phyloP scores from a whole-genome alignment of 805 yeast genomes.

The Geotrichum ghanense region DNA sequence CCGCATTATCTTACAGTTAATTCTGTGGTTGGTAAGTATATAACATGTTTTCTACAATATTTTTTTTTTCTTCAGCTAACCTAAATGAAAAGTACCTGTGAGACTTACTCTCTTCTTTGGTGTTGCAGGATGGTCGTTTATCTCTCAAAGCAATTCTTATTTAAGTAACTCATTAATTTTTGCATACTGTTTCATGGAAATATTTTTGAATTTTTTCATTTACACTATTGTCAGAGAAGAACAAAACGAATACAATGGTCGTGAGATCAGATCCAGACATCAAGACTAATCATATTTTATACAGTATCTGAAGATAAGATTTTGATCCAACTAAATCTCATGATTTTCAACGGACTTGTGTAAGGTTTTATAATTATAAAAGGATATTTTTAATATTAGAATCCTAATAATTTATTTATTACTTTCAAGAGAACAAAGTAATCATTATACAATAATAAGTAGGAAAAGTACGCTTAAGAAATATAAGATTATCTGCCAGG shows the following conservation, averaged over 20 bases:
- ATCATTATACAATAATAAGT: too few relatives aligned
- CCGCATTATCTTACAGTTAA: not conserved
- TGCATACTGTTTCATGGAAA: slow-evolving; percentile 22
- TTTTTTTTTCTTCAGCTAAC: slow-evolving; percentile 12
- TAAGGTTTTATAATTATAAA: too few relatives aligned
- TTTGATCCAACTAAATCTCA: too few relatives aligned
- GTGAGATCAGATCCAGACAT: not conserved
- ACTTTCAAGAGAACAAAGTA: too few relatives aligned
- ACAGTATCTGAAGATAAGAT: too few relatives aligned
- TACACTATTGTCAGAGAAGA: slow-evolving; percentile 24
- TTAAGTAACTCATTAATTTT: slow-evolving; percentile 23
- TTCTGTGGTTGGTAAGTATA: not conserved
- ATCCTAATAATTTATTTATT: too few relatives aligned
- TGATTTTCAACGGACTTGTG: too few relatives aligned
- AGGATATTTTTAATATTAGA: too few relatives aligned
- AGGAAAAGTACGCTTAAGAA: too few relatives aligned
- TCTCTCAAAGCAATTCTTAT: slow-evolving; percentile 9
- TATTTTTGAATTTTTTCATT: slow-evolving; percentile 22
- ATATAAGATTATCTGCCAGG: too few relatives aligned
- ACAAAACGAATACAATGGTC: slow-evolving; percentile 19
- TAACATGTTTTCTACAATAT: not conserved
- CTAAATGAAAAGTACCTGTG: slow-evolving; percentile 20
- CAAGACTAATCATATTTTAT: too few relatives aligned
- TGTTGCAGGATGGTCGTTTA: slow-evolving; percentile 16
- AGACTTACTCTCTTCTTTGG: slow-evolving; percentile 20